These are phyloP conservation scores for Trypanosomatidae sp. DNA, from an alignment of 208 protist genomes.

Conservation along the genomic window DNA sequence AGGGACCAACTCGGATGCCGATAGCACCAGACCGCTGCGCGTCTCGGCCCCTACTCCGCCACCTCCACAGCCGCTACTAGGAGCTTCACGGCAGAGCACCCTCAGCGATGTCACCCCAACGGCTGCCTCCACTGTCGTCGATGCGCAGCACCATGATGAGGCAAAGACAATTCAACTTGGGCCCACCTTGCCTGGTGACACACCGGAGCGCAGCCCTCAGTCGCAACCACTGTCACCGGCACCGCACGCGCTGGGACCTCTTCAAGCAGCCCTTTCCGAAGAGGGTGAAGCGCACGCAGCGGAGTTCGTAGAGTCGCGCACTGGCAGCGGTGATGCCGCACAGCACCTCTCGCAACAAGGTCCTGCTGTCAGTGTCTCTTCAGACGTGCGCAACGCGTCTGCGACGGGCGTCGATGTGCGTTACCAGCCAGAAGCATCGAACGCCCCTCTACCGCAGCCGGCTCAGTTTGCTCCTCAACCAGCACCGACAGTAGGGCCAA, in stretches of 20 bases:
- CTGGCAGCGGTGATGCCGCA: not conserved
- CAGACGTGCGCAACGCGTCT: not conserved
- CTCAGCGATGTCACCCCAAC: conserved; percentile 1
- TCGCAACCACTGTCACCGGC: not conserved
- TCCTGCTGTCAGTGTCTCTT: not conserved
- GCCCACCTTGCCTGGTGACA: not conserved
- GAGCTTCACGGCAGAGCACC: not conserved
- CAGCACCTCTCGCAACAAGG: not conserved
- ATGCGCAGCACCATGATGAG: not conserved
- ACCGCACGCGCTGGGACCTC: not conserved
- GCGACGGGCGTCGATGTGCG: not conserved
- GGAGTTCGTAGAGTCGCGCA: not conserved
- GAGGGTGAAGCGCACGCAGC: not conserved
- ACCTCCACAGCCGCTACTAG: not conserved
- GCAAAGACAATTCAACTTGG: not conserved
- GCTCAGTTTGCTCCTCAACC: not conserved
- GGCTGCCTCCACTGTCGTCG: not conserved
- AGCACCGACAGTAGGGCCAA: not conserved
- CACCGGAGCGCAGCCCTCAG: not conserved
- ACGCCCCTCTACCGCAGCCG: not conserved
- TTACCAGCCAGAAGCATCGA: not conserved
- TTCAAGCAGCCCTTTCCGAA: not conserved
- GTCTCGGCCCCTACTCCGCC: not conserved
- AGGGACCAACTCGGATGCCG: not conserved
- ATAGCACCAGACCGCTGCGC: not conserved